phyloP scores from a whole-genome alignment of 116 monocot species.

The Dioscorea cayenensis region DNA sequence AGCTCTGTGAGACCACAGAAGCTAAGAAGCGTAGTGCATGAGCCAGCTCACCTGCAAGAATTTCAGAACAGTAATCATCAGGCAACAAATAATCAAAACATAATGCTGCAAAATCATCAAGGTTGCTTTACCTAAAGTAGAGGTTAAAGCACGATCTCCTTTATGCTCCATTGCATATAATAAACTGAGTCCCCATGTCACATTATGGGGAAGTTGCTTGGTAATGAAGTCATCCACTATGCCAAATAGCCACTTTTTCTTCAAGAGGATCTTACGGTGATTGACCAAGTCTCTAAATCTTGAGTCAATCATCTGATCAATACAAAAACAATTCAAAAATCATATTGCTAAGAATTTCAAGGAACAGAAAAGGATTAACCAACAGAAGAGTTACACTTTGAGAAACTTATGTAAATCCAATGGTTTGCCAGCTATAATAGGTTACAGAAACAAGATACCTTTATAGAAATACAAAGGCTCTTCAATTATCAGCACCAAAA shows the following conservation, averaged over 20 bases:
- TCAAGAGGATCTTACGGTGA: constrained; percentile 64
- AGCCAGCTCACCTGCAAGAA: constrained; percentile 75
- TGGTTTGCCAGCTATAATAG: too few species aligned
- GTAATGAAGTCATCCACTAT: constrained; percentile 91
- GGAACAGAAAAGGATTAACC: background rate
- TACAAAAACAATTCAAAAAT: background rate
- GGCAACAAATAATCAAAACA: constrained; percentile 1
- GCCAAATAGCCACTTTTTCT: constrained; percentile 87
- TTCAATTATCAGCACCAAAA: too few species aligned
- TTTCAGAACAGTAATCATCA: constrained; percentile 7
- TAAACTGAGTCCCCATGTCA: constrained; percentile 95
- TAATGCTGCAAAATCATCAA: background rate
- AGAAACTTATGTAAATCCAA: too few species aligned
- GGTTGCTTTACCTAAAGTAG: constrained; percentile 64
- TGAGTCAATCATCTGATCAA: constrained; percentile 70
- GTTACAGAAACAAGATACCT: too few species aligned
- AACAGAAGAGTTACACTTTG: background rate
- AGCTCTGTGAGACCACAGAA: constrained; percentile 95
- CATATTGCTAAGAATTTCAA: background rate
- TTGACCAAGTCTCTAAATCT: constrained; percentile 72
- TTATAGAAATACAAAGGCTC: too few species aligned
- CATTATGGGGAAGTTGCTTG: constrained; percentile 95
- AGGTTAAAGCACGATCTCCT: constrained; percentile 75
- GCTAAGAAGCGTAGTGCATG: constrained; percentile 96
- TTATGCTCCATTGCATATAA: constrained; percentile 91